phyloP scores from a whole-genome alignment of 768 basidiomycete genomes.

The Lyophyllum semitale region DNA sequence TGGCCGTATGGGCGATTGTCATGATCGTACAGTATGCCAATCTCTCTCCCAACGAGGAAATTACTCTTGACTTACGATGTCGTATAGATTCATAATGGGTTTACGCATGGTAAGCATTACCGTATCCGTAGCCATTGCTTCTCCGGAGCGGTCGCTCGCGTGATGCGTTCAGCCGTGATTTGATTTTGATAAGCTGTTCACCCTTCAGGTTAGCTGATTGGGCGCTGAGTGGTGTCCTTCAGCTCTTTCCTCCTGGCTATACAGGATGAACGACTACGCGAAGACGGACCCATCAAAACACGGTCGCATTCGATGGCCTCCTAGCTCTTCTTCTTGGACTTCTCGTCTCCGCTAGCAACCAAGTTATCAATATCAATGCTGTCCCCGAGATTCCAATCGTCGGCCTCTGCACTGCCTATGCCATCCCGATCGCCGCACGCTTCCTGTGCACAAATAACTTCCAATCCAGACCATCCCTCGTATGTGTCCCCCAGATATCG shows the following conservation, averaged over 20 bases:
- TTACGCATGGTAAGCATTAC: constrained; percentile 47
- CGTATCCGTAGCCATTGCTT: neutral
- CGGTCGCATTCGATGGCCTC: constrained; percentile 52
- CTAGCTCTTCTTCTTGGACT: constrained; percentile 53
- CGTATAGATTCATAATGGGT: constrained; percentile 55
- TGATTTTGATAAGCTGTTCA: constrained; percentile 36
- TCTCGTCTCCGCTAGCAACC: constrained; percentile 59
- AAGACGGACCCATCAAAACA: constrained; percentile 58
- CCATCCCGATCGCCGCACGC: constrained; percentile 55
- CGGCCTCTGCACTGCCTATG: constrained; percentile 50
- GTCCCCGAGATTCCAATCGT: constrained; percentile 53
- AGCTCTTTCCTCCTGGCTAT: constrained; percentile 62
- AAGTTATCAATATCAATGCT: constrained; percentile 62
- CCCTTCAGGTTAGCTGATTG: neutral
- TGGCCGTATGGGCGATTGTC: constrained; percentile 41
- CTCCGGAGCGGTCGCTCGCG: neutral
- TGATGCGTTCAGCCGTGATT: constrained; percentile 62
- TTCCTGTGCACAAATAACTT: constrained; percentile 50
- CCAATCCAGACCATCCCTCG: constrained; percentile 57
- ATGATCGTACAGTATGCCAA: constrained; percentile 37
- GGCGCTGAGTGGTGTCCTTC: neutral
- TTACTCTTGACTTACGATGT: neutral
- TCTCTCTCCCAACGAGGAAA: no score
- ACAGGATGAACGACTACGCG: constrained; percentile 54
- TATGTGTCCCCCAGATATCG: constrained; percentile 34